These are phyloP conservation scores for Fusarium begoniae DNA, from an alignment of 2,329 filamentous ascomycete genomes.

Conservation along the genomic window DNA sequence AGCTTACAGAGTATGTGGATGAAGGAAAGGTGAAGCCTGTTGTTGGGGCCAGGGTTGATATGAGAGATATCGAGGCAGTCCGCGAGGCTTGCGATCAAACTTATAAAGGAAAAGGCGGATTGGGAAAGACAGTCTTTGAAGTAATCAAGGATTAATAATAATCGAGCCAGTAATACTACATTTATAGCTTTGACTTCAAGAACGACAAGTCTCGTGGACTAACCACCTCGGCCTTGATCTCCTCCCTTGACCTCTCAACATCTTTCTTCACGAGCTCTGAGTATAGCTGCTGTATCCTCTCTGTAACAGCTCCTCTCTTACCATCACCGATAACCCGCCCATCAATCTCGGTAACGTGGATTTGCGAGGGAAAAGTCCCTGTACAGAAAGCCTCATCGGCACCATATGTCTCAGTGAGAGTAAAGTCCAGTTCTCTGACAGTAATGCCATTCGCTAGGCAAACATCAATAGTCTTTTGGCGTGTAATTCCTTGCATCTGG, in stretches of 20 bases:
- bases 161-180: fast-evolving
- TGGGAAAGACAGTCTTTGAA: neutral
- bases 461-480: neutral
- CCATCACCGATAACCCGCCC: neutral
- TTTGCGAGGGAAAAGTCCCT: neutral
- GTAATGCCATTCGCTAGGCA: neutral
- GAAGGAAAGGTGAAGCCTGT: neutral
- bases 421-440: neutral
- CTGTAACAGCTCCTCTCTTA: neutral
- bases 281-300: neutral
- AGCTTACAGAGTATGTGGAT: neutral
- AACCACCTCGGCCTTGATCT: neutral
- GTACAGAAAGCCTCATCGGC: conserved; percentile 7
- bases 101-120: fast-evolving
- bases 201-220: neutral
- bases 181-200: neutral
- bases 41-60: neutral
- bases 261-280: neutral
- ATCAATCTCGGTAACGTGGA: neutral
- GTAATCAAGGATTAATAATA: neutral
- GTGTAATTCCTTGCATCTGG: conserved; percentile 3
- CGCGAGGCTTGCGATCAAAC: neutral
- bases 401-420: neutral
- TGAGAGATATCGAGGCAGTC: neutral
- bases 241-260: neutral